phyloP scores from a whole-genome alignment of 768 basidiomycete species.

The Termitomyces sp. region DNA sequence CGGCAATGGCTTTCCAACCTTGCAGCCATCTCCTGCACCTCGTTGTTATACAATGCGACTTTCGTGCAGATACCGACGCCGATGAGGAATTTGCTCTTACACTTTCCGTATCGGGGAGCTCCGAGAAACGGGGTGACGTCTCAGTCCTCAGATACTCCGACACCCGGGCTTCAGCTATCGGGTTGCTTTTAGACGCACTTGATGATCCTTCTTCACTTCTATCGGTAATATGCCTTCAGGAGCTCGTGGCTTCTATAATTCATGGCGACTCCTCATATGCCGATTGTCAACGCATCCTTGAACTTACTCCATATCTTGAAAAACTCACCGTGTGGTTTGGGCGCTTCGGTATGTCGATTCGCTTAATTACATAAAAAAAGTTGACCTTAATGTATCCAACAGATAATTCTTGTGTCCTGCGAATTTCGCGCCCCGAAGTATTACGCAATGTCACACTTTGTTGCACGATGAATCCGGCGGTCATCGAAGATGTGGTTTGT shows the following conservation, averaged over 20 bases:
- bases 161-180: neutral
- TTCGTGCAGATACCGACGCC: neutral
- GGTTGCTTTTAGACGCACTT: neutral
- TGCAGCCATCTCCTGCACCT: neutral
- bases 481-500: neutral
- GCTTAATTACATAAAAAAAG: neutral
- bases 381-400: neutral
- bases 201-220: neutral
- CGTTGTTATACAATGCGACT: rapidly evolving
- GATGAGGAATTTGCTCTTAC: neutral
- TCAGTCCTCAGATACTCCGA: neutral
- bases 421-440: neutral
- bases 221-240: neutral
- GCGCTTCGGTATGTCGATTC: neutral
- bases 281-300: neutral
- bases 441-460: neutral
- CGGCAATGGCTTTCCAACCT: neutral
- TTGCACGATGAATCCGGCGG: neutral
- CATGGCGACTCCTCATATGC: neutral
- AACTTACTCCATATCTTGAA: neutral
- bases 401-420: neutral
- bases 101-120: neutral
- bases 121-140: neutral
- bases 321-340: neutral
- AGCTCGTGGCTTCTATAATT: neutral